Percentiles rank a stretch among this genome's conserved stretches.
Conservation (phyloP, 768 basidiomycete species). For the Kwoniella pini region DNA sequence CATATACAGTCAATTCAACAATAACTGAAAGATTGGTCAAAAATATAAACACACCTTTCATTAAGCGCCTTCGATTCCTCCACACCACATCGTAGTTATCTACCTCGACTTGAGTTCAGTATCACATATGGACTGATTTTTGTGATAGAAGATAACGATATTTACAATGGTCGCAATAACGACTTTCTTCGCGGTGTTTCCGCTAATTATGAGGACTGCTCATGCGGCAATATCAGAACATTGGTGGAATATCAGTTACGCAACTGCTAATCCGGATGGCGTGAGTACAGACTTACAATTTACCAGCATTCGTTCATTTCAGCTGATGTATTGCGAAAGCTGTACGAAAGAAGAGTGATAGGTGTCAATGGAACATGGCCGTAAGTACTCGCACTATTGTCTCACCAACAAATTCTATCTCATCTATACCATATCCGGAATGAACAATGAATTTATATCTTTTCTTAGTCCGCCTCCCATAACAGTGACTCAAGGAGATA, state of each 20-base stretch:
- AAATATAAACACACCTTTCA: too few species aligned
- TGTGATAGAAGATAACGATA: neutral
- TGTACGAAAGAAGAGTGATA: slow-evolving; percentile 67
- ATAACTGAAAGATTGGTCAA: too few species aligned
- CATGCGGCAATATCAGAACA: slow-evolving; percentile 47
- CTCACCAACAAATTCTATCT: too few species aligned
- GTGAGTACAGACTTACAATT: slow-evolving; percentile 57
- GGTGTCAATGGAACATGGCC: slow-evolving; percentile 95
- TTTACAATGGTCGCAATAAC: slow-evolving; percentile 4
- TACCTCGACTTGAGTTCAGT: too few species aligned
- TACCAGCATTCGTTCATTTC: neutral
- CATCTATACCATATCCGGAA: too few species aligned
- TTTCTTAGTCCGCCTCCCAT: slow-evolving; percentile 73
- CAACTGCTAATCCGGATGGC: slow-evolving; percentile 81
- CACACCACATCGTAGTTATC: too few species aligned
- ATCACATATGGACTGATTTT: neutral
- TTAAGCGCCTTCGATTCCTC: too few species aligned
- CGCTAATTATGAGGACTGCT: slow-evolving; percentile 4
- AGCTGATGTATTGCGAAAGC: slow-evolving; percentile 18
- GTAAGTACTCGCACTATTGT: slow-evolving; percentile 59
- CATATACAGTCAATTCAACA: too few species aligned
- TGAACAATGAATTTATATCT: too few species aligned
- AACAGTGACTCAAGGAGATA: slow-evolving; percentile 69
- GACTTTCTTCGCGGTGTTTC: slow-evolving; percentile 9
- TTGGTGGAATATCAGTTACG: slow-evolving; percentile 84